Evolutionary conservation across 495 filamentous ascomycete genomes (phyloP).

Genomic region (Lasiosphaeria ovina): DNA sequence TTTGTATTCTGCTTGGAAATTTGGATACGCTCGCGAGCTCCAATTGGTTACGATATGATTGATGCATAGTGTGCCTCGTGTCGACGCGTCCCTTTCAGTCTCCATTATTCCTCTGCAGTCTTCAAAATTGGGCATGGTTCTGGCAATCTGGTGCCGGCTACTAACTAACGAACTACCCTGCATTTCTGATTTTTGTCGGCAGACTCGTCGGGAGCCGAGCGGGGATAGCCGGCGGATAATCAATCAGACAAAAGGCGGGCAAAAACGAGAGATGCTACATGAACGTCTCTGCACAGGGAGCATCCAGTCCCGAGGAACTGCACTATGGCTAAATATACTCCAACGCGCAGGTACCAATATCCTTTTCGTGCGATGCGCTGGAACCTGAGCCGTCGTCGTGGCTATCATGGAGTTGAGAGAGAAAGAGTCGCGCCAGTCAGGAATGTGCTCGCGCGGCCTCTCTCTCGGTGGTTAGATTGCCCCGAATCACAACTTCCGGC

Average conservation of each 20-base stretch:
- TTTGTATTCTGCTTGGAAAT: no score
- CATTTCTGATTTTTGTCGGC: not conserved
- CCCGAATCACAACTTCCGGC: no score
- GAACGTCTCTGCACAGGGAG: not conserved
- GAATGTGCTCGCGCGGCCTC: no score
- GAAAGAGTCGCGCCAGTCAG: no score
- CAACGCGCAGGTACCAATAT: slow-evolving; percentile 1
- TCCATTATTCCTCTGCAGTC: no score
- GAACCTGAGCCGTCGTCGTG: not conserved
- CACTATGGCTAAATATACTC: slow-evolving; percentile 12
- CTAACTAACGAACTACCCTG: not conserved
- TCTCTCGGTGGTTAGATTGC: no score
- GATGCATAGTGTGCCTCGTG: no score
- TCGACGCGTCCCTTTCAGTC: no score
- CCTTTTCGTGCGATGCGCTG: not conserved
- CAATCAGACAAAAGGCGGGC: not conserved
- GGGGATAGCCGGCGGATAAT: slow-evolving; percentile 1
- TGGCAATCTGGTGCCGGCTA: no score
- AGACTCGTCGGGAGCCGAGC: not conserved
- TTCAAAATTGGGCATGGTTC: no score
- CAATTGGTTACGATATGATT: no score
- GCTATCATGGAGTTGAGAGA: not conserved
- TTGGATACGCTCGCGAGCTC: no score
- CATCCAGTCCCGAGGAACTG: not conserved
- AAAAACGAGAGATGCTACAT: not conserved